Percentiles rank a stretch among this genome's conserved stretches.
Evolutionary conservation across 176 grass and related monocot species (phyloP).

Genomic region (Carex littledalei): DNA sequence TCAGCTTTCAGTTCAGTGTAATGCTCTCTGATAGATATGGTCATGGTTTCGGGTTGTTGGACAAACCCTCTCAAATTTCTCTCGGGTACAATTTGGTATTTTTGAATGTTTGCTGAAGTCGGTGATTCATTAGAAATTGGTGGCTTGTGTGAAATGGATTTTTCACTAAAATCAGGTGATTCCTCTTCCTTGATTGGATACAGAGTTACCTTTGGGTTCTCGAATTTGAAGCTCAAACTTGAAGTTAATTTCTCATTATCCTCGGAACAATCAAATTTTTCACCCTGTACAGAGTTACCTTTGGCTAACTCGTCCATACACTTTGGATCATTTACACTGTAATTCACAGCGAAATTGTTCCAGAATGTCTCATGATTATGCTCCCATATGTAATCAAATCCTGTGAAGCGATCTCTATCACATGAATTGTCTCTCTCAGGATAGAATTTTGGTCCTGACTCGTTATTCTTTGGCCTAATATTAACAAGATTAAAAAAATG

Average conservation of each 20-base stretch:
- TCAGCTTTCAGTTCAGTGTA: slow-evolving; percentile 13
- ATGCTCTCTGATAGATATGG: slow-evolving; percentile 51
- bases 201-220: neutral
- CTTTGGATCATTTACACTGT: neutral
- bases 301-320: neutral
- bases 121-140: slow-evolving; percentile 17
- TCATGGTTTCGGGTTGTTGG: slow-evolving; percentile 57
- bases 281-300: neutral
- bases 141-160: neutral
- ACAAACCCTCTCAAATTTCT: slow-evolving; percentile 70
- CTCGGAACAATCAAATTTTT: neutral
- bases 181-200: neutral
- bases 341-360: neutral
- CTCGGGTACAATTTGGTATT: slow-evolving; percentile 55
- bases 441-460: neutral
- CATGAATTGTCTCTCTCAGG: slow-evolving; percentile 4
- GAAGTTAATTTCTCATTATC: slow-evolving; percentile 11
- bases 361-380: slow-evolving; percentile 11
- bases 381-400: slow-evolving; percentile 23
- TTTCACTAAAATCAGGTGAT: slow-evolving; percentile 14
- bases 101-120: slow-evolving; percentile 29
- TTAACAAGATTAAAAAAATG: neutral
- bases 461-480: neutral
- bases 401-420: slow-evolving; percentile 12
- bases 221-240: slow-evolving; percentile 64